Evolutionary conservation across 768 basidiomycete genomes (phyloP).

Genomic region (Boletales sp.): DNA sequence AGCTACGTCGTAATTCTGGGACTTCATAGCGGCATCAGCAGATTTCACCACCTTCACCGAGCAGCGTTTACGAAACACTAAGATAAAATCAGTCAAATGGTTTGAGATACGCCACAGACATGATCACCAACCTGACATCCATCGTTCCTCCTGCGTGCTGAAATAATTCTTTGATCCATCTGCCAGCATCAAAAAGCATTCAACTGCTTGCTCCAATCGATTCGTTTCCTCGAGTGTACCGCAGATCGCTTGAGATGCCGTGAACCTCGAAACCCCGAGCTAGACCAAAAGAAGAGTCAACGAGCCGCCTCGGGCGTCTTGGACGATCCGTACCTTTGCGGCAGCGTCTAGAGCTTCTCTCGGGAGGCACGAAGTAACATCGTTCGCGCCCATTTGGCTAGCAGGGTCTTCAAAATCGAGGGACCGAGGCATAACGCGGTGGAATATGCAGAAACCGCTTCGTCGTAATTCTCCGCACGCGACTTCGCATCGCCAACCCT

Average conservation of each 20-base stretch:
- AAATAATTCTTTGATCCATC: too few relatives aligned
- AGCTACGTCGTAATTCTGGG: neutral
- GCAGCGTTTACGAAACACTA: neutral
- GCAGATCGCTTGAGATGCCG: too few relatives aligned
- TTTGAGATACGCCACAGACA: neutral
- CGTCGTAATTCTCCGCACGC: neutral
- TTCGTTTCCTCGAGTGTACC: too few relatives aligned
- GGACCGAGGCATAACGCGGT: neutral
- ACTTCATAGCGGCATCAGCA: neutral
- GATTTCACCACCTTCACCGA: neutral
- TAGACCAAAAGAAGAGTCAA: neutral
- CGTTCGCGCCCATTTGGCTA: neutral
- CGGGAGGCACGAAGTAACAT: neutral
- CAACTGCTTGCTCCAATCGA: too few relatives aligned
- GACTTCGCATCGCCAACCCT: neutral
- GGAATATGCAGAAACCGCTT: neutral
- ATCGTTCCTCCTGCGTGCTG: too few relatives aligned
- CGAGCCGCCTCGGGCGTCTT: neutral
- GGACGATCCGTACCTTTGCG: neutral
- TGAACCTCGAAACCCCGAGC: constrained; percentile 1
- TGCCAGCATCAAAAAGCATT: too few relatives aligned
- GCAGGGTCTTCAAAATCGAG: neutral
- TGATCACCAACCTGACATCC: neutral
- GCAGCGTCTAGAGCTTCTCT: neutral
- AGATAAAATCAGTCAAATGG: neutral